A percentile compares a stretch with the other conserved stretches of the same genome.
phyloP scores from a whole-genome alignment of 257 asterid species.

The Ocimum tenuiflorum region DNA sequence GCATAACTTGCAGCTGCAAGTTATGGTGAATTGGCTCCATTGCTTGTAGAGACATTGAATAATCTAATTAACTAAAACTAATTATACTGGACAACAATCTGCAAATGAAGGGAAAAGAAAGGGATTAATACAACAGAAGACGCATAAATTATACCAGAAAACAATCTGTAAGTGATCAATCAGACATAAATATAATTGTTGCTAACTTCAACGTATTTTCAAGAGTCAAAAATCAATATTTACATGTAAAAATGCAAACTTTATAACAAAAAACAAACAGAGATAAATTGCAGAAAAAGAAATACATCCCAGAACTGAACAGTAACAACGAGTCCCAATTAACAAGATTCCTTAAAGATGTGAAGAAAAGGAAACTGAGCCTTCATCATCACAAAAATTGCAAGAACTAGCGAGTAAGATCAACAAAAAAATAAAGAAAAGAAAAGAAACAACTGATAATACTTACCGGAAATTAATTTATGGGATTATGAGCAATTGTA shows the following conservation, averaged over 20 bases:
- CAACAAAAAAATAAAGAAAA: not conserved
- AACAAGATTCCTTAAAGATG: not conserved
- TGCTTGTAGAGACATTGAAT: slow-evolving; percentile 19
- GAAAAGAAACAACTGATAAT: not conserved
- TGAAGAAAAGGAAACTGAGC: not conserved
- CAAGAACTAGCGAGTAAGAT: not conserved
- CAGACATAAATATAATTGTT: not conserved
- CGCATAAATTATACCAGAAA: no score
- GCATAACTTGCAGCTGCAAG: slow-evolving; percentile 23
- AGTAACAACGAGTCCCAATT: not conserved
- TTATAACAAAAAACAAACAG: not conserved
- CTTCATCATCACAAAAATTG: not conserved
- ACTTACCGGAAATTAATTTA: not conserved
- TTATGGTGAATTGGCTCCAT: slow-evolving; percentile 46
- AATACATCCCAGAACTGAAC: not conserved
- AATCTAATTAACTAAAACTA: not conserved
- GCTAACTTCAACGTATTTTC: not conserved
- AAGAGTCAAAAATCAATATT: not conserved
- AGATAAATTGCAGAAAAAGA: not conserved
- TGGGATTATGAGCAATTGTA: not conserved
- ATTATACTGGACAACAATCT: not conserved
- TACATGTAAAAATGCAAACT: not conserved
- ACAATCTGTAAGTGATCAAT: not conserved
- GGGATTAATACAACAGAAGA: not conserved
- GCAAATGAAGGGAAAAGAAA: not conserved